Base-by-base conservation (phyloP, 306 rosid species). In the Cucumis cinereus region DNA sequence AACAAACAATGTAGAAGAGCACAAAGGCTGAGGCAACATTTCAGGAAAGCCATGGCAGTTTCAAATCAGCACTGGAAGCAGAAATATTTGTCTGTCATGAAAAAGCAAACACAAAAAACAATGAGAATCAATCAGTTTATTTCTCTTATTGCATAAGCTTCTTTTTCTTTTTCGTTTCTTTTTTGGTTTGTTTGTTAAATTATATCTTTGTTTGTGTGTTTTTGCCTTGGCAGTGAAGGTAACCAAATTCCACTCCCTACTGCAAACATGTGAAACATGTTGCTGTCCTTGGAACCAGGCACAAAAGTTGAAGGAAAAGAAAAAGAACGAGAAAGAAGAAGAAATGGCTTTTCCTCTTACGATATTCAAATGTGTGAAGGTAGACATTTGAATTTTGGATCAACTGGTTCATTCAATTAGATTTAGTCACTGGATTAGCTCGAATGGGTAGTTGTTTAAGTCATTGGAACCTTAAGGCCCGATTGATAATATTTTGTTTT, bases 201-300 rank as follows among this genome's bases (percentile, higher is more conserved):
- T 4, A 35, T 38, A 26, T 10, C 7, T 66, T 40, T 8, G 8
- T 66, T n/a, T 38, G 35, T 13, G 38, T 33, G 11, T 45, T 23
- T 23, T 69, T 43, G 38, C 74, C 74, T 69, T 69, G 38, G 56
- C 57, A 69, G 38, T 45, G 74, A 69, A 69, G 74, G 74, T 22
- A 43, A 24, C 56, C 15, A 69, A 69, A 69, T 69, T 69, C 57
- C 74, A 22, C 35, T 22, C 20, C 0, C 35, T 43, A 38, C 30
- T 66, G 73, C 71, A 35, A 61, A 38, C 47, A 66, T 38, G 54
- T 67, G 53, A 40, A 14, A 40, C 52, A 12, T 16, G 17, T 45
- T 41, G 74, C 74, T 23, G 57, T 22, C 20, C 16, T 12, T 68
- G 54, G 36, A 40, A 13, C 19, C 1, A 23, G 19, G 9, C 54